A percentile compares a stretch with the other conserved stretches of the same genome.
phyloP scores from a whole-genome alignment of 768 basidiomycete genomes.

The Calocybe cyanea region DNA sequence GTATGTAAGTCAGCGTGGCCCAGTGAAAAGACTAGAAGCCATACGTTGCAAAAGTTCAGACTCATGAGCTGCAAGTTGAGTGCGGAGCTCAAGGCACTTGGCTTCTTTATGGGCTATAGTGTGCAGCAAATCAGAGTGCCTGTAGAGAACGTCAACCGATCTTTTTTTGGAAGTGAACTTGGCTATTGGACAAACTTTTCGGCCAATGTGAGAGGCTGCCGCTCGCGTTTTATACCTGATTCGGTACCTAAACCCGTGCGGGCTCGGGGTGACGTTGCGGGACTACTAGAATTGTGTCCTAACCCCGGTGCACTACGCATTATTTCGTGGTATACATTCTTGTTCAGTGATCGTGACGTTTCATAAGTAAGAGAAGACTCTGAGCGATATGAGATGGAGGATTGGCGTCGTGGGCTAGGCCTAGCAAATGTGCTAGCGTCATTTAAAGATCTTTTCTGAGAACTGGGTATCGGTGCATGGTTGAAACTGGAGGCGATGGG shows the following conservation, averaged over 20 bases:
- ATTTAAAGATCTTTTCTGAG: neutral
- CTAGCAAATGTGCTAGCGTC: slow-evolving; percentile 15
- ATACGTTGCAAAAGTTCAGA: slow-evolving; percentile 62
- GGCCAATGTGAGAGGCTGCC: slow-evolving; percentile 56
- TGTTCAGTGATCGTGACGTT: too few relatives aligned
- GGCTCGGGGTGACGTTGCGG: slow-evolving; percentile 18
- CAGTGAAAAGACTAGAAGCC: slow-evolving; percentile 18
- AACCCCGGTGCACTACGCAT: slow-evolving; percentile 20
- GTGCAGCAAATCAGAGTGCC: slow-evolving; percentile 77
- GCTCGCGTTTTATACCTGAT: slow-evolving; percentile 16
- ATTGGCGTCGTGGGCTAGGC: slow-evolving; percentile 37
- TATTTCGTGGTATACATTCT: neutral
- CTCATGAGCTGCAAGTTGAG: slow-evolving; percentile 70
- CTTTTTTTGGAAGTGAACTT: neutral
- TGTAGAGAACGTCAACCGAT: slow-evolving; percentile 23
- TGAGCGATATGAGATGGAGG: slow-evolving; percentile 51
- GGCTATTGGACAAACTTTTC: slow-evolving; percentile 53
- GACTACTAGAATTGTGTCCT: slow-evolving; percentile 10
- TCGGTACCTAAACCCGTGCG: slow-evolving; percentile 25
- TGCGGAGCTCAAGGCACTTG: slow-evolving; percentile 75
- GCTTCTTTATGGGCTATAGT: slow-evolving; percentile 87
- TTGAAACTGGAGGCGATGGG: slow-evolving; percentile 14
- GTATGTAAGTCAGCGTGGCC: slow-evolving; percentile 1
- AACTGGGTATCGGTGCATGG: slow-evolving; percentile 12
- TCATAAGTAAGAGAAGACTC: neutral